These are phyloP conservation scores for Phoma sp. DNA, from an alignment of 2,329 filamentous ascomycete genomes.

Conservation along the genomic window DNA sequence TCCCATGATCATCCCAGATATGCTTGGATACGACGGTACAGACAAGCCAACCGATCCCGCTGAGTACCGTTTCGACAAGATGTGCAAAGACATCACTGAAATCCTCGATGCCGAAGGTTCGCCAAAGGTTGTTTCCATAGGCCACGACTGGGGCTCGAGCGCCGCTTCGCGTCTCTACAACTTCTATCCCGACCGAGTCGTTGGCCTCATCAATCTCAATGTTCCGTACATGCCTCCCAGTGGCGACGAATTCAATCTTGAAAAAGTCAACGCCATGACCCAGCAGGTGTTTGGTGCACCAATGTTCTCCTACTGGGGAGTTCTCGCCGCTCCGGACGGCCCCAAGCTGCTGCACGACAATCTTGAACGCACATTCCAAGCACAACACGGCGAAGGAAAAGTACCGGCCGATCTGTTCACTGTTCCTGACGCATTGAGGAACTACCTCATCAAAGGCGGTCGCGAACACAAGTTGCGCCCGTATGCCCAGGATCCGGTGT, in stretches of 20 bases:
- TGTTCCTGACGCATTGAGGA: constrained; percentile 43
- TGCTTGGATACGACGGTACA: constrained; percentile 49
- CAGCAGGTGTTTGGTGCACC: constrained; percentile 48
- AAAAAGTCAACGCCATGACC: constrained; percentile 40
- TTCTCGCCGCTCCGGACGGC: constrained; percentile 53
- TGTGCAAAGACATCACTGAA: constrained; percentile 34
- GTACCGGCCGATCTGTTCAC: constrained; percentile 50
- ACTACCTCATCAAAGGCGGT: constrained; percentile 26
- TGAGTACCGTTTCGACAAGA: constrained; percentile 29
- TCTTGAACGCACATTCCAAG: constrained; percentile 48
- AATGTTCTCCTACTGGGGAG: constrained; percentile 54
- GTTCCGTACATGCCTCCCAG: constrained; percentile 51
- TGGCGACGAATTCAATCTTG: constrained; percentile 46
- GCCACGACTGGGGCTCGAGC: constrained; percentile 59
- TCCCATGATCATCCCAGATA: constrained; percentile 49
- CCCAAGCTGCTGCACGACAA: constrained; percentile 48
- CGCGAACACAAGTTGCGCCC: constrained; percentile 26
- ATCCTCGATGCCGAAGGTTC: constrained; percentile 35
- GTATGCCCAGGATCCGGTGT: constrained; percentile 42
- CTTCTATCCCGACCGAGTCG: constrained; percentile 50
- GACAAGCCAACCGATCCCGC: constrained; percentile 39
- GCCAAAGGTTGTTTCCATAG: constrained; percentile 49
- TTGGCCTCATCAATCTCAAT: constrained; percentile 53
- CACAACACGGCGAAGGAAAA: constrained; percentile 40
- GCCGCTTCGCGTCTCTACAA: constrained; percentile 53